Conservation (phyloP, 1,284 basidiomycete species). For the Rhodofomes roseus region DNA sequence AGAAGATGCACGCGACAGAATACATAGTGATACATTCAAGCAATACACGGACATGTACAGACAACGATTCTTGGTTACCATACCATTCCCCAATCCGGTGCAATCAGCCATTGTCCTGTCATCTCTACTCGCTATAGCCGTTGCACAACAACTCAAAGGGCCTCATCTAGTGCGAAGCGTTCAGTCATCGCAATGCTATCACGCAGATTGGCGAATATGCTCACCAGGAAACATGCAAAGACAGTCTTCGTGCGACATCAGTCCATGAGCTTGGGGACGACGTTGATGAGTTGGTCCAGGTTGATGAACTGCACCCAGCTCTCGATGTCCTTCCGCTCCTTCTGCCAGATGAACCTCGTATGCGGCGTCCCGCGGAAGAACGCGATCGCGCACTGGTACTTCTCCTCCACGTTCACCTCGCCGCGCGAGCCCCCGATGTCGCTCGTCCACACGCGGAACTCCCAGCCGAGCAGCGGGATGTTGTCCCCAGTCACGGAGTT, state of each 20-base stretch:
- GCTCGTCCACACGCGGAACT: constrained; percentile 76
- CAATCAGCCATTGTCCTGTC: too few relatives aligned
- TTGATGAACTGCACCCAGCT: constrained; percentile 80
- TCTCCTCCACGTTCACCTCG: constrained; percentile 53
- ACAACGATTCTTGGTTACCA: background rate
- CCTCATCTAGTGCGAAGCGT: too few relatives aligned
- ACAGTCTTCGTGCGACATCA: constrained; percentile 23
- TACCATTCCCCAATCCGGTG: too few relatives aligned
- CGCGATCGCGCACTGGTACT: constrained; percentile 70
- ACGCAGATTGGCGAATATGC: too few relatives aligned
- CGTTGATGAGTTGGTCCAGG: constrained; percentile 74
- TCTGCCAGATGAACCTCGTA: constrained; percentile 68
- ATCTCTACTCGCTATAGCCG: too few relatives aligned
- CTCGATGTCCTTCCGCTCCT: constrained; percentile 59
- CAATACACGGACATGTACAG: too few relatives aligned
- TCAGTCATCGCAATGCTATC: too few relatives aligned
- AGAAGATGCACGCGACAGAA: too few relatives aligned
- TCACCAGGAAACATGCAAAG: too few relatives aligned
- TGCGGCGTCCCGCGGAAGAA: constrained; percentile 67
- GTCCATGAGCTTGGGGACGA: constrained; percentile 67
- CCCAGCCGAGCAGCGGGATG: constrained; percentile 69
- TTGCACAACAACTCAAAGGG: too few relatives aligned
- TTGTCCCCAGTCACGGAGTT: constrained; percentile 61
- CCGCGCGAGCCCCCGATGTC: constrained; percentile 59
- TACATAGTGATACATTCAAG: too few relatives aligned